Percentiles rank a stretch among this genome's conserved stretches.
These are phyloP conservation scores for Rubroboletus pulcherrimus DNA, from an alignment of 768 basidiomycete species.

Conservation along the genomic window DNA sequence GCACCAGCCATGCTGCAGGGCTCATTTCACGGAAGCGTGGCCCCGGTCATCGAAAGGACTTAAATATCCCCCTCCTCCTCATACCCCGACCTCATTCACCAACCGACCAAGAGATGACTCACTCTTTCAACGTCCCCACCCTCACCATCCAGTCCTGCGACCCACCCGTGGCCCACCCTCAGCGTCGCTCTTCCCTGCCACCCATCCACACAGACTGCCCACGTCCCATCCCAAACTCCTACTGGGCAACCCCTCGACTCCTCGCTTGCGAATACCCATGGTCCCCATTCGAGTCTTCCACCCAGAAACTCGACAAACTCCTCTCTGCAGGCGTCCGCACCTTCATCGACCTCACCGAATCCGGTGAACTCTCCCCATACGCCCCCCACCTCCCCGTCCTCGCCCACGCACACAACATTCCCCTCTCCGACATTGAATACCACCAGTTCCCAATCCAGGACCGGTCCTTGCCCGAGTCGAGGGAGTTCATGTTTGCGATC, in stretches of 20 bases:
- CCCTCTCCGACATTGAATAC: constrained; percentile 57
- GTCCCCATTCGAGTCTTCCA: constrained; percentile 50
- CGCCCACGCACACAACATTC: constrained; percentile 53
- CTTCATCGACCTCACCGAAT: constrained; percentile 82
- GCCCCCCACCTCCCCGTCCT: constrained; percentile 50
- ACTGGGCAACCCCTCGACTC: constrained; percentile 73
- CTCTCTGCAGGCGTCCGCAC: constrained; percentile 71
- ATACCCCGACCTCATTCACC: background rate
- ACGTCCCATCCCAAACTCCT: constrained; percentile 78
- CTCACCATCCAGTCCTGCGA: constrained; percentile 8
- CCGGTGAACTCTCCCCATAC: constrained; percentile 71
- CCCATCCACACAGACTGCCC: constrained; percentile 19
- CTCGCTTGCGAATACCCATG: constrained; percentile 84
- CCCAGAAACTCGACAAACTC: constrained; percentile 71
- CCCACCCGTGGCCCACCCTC: background rate
- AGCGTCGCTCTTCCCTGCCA: constrained; percentile 19
- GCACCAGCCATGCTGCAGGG: constrained; percentile 5
- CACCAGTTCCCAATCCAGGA: constrained; percentile 78
- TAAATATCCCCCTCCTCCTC: constrained; percentile 11
- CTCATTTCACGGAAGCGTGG: constrained; percentile 1
- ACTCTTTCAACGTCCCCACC: constrained; percentile 4
- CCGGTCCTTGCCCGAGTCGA: constrained; percentile 58
- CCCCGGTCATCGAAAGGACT: background rate
- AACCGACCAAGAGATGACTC: constrained; percentile 6
- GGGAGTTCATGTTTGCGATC: constrained; percentile 55